These are phyloP conservation scores for Bipolaris gigantea DNA, from an alignment of 2,329 filamentous ascomycete species.

Conservation along the genomic window DNA sequence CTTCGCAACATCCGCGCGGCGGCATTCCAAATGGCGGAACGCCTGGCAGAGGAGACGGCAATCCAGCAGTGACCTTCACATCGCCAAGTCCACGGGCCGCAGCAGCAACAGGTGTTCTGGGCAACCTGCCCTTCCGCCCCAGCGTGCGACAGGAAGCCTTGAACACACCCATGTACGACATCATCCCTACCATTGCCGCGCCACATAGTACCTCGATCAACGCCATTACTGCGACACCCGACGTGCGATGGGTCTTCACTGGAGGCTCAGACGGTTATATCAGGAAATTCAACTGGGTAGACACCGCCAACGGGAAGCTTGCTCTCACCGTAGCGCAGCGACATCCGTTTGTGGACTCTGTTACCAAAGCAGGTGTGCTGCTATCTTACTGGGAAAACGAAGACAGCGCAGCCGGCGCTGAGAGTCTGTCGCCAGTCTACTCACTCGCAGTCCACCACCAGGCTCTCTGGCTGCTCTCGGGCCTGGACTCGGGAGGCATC, in stretches of 20 bases:
- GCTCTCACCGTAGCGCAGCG: constrained; percentile 92
- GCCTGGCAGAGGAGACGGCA: constrained; percentile 37
- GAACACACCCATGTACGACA: constrained; percentile 82
- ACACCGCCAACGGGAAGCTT: constrained; percentile 92
- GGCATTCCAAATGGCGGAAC: constrained; percentile 35
- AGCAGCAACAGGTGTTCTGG: constrained; percentile 28
- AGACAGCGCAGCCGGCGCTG: constrained; percentile 65
- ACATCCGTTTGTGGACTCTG: constrained; percentile 96
- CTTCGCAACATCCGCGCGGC: constrained; percentile 41
- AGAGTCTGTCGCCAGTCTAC: constrained; percentile 82
- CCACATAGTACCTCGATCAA: constrained; percentile 97
- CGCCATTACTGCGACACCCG: constrained; percentile 84
- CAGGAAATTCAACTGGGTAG: constrained; percentile 92
- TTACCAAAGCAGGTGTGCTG: constrained; percentile 90
- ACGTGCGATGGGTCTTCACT: constrained; percentile 92
- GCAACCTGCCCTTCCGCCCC: constrained; percentile 56
- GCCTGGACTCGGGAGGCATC: constrained; percentile 86
- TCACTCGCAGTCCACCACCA: constrained; percentile 88
- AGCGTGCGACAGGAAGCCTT: constrained; percentile 76
- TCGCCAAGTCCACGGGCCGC: constrained; percentile 50
- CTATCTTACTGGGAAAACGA: constrained; percentile 99
- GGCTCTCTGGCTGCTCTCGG: constrained; percentile 87
- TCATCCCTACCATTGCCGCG: constrained; percentile 94
- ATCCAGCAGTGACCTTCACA: constrained; percentile 53
- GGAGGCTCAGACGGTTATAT: constrained; percentile 95